Percentiles rank a stretch among this genome's conserved stretches.
phyloP scores from a whole-genome alignment of 306 rosid species.

The Clitoria ternatea region DNA sequence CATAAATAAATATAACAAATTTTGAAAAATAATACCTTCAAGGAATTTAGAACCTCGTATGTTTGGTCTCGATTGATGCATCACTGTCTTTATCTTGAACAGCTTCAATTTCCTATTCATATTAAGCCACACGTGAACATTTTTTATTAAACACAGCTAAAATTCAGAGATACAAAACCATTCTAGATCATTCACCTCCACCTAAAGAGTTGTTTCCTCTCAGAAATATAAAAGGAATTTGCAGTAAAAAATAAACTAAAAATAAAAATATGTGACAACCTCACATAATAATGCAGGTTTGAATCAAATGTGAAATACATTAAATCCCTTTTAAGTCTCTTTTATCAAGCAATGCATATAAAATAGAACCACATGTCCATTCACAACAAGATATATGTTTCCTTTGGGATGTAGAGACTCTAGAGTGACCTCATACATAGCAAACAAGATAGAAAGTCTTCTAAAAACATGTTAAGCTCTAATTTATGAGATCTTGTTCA shows the following conservation, averaged over 20 bases:
- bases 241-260: not conserved
- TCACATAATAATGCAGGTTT: not conserved
- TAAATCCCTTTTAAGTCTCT: not conserved
- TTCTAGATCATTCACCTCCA: not conserved
- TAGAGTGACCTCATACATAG: not conserved
- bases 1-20: not conserved
- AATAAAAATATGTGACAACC: not conserved
- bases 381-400: not conserved
- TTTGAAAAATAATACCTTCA: constrained; percentile 54
- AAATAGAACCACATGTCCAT: constrained; percentile 8
- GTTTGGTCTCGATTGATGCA: constrained; percentile 35
- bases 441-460: not conserved
- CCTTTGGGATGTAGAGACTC: not conserved
- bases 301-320: constrained; percentile 1
- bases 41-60: constrained; percentile 51
- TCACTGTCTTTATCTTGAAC: constrained; percentile 50
- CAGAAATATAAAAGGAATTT: not conserved
- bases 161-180: constrained; percentile 13
- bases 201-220: not conserved
- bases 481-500: not conserved
- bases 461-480: not conserved
- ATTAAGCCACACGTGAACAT: not conserved
- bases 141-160: constrained; percentile 12
- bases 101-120: constrained; percentile 27
- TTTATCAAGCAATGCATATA: constrained; percentile 3